A percentile compares a stretch with the other conserved stretches of the same genome.
These are phyloP conservation scores for Podospora comata DNA, from an alignment of 495 filamentous ascomycete species.

Conservation along the genomic window DNA sequence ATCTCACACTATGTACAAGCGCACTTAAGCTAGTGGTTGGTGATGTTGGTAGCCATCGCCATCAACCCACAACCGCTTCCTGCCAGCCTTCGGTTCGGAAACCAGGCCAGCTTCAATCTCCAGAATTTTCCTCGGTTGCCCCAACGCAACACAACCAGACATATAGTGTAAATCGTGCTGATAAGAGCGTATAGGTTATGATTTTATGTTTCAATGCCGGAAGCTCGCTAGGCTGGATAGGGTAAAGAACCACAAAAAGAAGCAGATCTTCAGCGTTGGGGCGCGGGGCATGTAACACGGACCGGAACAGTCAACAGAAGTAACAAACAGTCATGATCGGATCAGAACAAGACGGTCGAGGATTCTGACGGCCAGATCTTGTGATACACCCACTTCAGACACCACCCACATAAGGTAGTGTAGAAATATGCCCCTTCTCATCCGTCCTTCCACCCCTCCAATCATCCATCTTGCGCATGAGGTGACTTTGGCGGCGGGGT, in stretches of 20 bases:
- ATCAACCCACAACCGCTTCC: too few relatives aligned
- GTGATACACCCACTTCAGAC: neutral
- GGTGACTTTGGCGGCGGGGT: neutral
- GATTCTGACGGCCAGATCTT: neutral
- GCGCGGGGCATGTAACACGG: neutral
- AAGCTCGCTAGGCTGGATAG: neutral
- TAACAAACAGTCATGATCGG: neutral
- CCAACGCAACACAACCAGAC: neutral
- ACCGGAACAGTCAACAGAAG: neutral
- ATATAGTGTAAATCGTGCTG: neutral
- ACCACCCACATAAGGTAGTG: neutral
- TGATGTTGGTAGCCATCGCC: neutral
- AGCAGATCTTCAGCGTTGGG: conserved; percentile 4
- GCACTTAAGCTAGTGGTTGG: neutral
- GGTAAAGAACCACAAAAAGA: neutral
- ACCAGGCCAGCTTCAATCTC: neutral
- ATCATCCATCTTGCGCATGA: neutral
- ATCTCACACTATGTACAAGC: neutral
- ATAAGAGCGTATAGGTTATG: neutral
- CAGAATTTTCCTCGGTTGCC: neutral
- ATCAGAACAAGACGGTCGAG: conserved; percentile 1
- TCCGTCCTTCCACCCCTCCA: neutral
- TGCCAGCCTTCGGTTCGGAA: neutral
- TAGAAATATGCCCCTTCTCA: neutral
- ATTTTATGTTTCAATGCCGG: neutral